Conservation (phyloP, 768 basidiomycete genomes). For the Lactifluus piperatus region DNA sequence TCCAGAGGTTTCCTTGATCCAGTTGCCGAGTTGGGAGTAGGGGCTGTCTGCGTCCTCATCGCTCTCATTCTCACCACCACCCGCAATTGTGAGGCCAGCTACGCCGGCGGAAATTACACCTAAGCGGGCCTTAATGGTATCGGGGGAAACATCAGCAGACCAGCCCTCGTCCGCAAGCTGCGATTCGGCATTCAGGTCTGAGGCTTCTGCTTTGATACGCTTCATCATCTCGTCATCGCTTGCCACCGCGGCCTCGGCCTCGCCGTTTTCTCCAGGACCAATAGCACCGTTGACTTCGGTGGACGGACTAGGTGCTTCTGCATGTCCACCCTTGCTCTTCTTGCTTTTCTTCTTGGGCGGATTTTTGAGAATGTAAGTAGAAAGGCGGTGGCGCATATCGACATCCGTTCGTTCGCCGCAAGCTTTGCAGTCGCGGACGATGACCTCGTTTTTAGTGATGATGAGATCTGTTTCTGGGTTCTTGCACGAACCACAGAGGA, state of each 20-base stretch:
- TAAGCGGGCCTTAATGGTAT: conserved; percentile 78
- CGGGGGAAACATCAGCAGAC: conserved; percentile 87
- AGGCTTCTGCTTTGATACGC: conserved; percentile 89
- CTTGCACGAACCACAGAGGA: conserved; percentile 95
- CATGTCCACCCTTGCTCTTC: conserved; percentile 45
- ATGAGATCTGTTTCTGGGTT: conserved; percentile 97
- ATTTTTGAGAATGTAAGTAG: conserved; percentile 95
- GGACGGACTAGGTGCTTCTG: conserved; percentile 36
- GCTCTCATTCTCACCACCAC: conserved; percentile 77
- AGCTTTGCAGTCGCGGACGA: conserved; percentile 96
- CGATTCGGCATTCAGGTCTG: conserved; percentile 57
- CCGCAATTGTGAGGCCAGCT: conserved; percentile 41
- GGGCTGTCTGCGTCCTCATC: conserved; percentile 85
- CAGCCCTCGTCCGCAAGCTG: conserved; percentile 66
- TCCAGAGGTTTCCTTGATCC: conserved; percentile 69
- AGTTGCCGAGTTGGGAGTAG: conserved; percentile 71
- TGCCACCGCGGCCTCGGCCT: conserved; percentile 36
- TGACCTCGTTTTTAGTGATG: conserved; percentile 82
- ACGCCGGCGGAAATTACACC: conserved; percentile 56
- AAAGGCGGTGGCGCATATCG: conserved; percentile 96
- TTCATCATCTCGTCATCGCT: conserved; percentile 83
- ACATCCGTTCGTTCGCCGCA: conserved; percentile 88
- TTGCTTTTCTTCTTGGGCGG: conserved; percentile 87
- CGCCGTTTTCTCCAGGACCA: conserved; percentile 32
- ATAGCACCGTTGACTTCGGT: conserved; percentile 32